Conservation (phyloP, 192 early-diverging fungal genomes). For the Umbelopsis vinacea region DNA sequence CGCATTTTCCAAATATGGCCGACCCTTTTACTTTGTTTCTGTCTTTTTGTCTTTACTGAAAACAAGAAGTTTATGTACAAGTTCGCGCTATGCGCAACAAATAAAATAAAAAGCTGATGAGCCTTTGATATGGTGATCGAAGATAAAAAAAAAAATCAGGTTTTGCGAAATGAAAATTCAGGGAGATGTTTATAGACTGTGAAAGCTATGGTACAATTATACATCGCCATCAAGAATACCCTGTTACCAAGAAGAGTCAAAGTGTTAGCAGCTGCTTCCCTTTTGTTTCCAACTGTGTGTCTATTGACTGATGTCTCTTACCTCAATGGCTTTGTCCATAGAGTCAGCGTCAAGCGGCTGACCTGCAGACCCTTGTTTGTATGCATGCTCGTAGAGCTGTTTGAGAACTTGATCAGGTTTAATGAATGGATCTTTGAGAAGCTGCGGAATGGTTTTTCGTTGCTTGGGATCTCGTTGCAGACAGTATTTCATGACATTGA, state of each 20-base stretch:
- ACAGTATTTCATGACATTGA: slow-evolving; percentile 72
- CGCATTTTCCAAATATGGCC: too few relatives aligned
- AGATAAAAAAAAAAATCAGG: background rate
- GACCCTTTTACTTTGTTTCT: too few relatives aligned
- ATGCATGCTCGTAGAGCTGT: slow-evolving; percentile 20
- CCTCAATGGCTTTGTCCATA: slow-evolving; percentile 9
- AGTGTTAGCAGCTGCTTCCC: background rate
- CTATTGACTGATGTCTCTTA: background rate
- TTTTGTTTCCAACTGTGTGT: too few relatives aligned
- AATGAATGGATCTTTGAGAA: slow-evolving; percentile 69
- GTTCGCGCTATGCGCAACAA: too few relatives aligned
- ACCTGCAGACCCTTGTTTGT: slow-evolving; percentile 9
- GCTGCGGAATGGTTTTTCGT: slow-evolving; percentile 68
- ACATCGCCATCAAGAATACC: slow-evolving; percentile 6
- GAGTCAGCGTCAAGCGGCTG: slow-evolving; percentile 18
- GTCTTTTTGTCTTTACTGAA: too few relatives aligned
- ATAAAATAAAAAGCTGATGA: too few relatives aligned
- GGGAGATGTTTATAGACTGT: background rate
- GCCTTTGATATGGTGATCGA: background rate
- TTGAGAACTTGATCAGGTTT: slow-evolving; percentile 35
- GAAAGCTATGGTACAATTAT: slow-evolving; percentile 13
- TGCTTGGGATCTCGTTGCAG: slow-evolving; percentile 67
- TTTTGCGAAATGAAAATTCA: background rate
- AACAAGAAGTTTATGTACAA: too few relatives aligned
- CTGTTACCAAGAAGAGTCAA: background rate